Percentiles rank a stretch among this genome's conserved stretches.
Evolutionary conservation across 2,329 filamentous ascomycete species (phyloP).

Genomic region (Neobulgaria alba): DNA sequence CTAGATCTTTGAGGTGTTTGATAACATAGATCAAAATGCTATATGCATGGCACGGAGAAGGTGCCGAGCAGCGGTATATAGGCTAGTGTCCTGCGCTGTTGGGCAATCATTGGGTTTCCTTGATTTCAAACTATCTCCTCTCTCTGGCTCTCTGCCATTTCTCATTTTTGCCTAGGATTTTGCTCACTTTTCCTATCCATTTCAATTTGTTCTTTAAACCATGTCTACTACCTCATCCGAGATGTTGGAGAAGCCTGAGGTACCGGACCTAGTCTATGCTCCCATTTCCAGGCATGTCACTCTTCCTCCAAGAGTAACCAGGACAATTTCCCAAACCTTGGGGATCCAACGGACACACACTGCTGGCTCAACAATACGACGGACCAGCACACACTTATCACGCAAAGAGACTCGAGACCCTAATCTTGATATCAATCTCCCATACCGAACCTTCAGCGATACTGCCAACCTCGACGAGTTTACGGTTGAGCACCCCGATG

Average conservation of each 20-base stretch:
- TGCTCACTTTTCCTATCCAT: neutral
- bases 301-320: neutral
- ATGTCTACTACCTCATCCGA: neutral
- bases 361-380: constrained; percentile 5
- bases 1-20: neutral
- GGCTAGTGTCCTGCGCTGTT: too few species aligned
- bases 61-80: too few species aligned
- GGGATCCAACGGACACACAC: neutral
- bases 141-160: too few species aligned
- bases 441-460: constrained; percentile 54
- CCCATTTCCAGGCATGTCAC: neutral
- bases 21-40: neutral
- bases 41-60: neutral
- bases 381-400: constrained; percentile 12
- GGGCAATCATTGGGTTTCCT: too few species aligned
- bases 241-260: neutral
- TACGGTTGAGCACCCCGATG: constrained; percentile 49
- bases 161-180: too few species aligned
- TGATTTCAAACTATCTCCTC: too few species aligned
- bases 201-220: neutral
- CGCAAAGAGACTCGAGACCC: constrained; percentile 24
- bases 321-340: neutral
- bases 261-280: neutral
- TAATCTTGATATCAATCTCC: constrained; percentile 45
- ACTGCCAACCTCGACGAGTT: constrained; percentile 59